phyloP scores from a whole-genome alignment of 202 grass and related monocot genomes.

The Dendrocalamus latiflorus region DNA sequence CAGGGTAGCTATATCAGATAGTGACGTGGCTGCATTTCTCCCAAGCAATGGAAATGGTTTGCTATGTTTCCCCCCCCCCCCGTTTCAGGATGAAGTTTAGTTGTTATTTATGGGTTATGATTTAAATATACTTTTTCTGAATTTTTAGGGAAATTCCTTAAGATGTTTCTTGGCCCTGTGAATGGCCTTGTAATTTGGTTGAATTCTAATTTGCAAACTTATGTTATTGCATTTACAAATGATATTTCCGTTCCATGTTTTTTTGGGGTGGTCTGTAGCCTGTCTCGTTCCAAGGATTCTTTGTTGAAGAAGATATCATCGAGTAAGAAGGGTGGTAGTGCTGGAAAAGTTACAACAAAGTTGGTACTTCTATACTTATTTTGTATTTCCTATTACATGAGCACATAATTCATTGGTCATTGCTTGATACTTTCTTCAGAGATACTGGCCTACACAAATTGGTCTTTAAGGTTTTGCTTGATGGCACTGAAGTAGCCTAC shows the following conservation, averaged over 20 bases:
- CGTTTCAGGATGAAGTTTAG: no score
- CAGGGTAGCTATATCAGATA: no score
- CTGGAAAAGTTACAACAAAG: slow-evolving; percentile 93
- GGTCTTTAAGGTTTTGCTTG: slow-evolving; percentile 95
- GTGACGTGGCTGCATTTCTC: no score
- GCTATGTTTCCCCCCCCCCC: no score
- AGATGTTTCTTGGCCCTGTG: no score
- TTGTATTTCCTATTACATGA: neutral
- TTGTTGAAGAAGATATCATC: no score
- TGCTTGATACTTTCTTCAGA: slow-evolving; percentile 40
- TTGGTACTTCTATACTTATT: slow-evolving; percentile 40
- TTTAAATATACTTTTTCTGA: no score
- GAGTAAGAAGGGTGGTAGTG: slow-evolving; percentile 55
- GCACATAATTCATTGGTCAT: slow-evolving; percentile 16
- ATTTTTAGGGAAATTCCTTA: no score
- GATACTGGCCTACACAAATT: slow-evolving; percentile 84
- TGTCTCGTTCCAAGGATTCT: slow-evolving; percentile 36
- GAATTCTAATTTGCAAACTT: slow-evolving; percentile 4
- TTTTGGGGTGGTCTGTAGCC: neutral
- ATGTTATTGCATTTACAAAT: neutral
- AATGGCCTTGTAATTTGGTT: no score
- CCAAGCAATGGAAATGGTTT: no score
- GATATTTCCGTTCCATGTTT: neutral
- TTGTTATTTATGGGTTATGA: no score
- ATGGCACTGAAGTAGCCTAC: slow-evolving; percentile 96